Evolutionary conservation across 2,329 filamentous ascomycete genomes (phyloP), one percentile per base, ranked within the genome.

Genomic region (Aureobasidium sp.): DNA sequence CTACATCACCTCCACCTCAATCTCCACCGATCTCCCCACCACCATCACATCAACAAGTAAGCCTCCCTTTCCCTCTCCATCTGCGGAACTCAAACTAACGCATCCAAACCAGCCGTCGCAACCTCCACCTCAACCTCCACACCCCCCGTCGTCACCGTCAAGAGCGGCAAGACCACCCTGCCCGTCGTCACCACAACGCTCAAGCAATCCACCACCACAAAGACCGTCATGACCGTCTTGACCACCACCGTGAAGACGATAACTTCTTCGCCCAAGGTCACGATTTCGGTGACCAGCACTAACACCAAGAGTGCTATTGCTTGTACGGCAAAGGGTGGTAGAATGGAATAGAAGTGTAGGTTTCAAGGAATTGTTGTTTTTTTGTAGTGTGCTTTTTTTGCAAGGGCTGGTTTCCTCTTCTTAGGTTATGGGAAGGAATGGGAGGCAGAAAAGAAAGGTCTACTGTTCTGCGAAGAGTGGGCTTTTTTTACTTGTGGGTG

Each of bases 291-390:
- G n/a, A 65, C 60, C 23, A 61, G 43, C 29, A 60, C 61, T 8
- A 60, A 61, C 1, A 31, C 61, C 1, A 23, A 23, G 23, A 51
- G 60, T 29, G 62, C 64, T 4, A 40, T 46, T 7, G 60, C 62
- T 9, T 67, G 65, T 57, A 62, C 61, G 23, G 61, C 61, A 10
- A 65, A 64, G 61, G 65, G 65, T 38, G 65, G 65, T 15, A 62
- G 59, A 25, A 60, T 65, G 64, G 27, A 23, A n/a, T 60, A 62
- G 33, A 59, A 15, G n/a, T 2, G 4, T 15, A 9, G 31, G 3
- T 38, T 27, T 17, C 29, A n/a, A 6, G 4, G 19, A 31, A 4
- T 21, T 23, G 31, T 9, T 21, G 11, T 21, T 7, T 27, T 11
- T 31, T 38, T 19, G 8, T 19, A 1, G 4, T 29, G n/a, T n/a